phyloP scores from a whole-genome alignment of 129 eudicot species.

The Lactuca saligna region DNA sequence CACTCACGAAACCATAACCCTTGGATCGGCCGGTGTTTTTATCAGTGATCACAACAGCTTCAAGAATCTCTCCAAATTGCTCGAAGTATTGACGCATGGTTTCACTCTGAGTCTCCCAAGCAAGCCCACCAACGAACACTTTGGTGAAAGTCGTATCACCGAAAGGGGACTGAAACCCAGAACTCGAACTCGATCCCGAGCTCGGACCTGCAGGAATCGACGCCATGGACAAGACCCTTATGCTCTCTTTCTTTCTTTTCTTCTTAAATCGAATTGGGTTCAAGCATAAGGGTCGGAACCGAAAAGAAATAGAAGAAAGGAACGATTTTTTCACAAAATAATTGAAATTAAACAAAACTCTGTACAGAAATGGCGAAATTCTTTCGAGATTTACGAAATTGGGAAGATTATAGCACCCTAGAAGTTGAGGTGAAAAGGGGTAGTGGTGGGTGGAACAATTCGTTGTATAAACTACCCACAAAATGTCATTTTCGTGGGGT shows the following conservation, averaged over 20 bases:
- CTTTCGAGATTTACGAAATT: neutral
- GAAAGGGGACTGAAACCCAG: slow-evolving; percentile 78
- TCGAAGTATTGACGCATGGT: slow-evolving; percentile 81
- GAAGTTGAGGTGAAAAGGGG: slow-evolving; percentile 22
- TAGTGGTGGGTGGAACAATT: slow-evolving; percentile 22
- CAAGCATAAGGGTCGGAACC: neutral
- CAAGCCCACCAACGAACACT: slow-evolving; percentile 96
- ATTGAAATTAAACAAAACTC: slow-evolving; percentile 4
- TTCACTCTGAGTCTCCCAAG: slow-evolving; percentile 96
- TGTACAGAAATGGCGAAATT: neutral
- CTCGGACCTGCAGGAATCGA: slow-evolving; percentile 48
- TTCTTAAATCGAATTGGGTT: slow-evolving; percentile 1
- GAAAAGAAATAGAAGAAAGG: neutral
- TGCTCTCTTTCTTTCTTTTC: neutral
- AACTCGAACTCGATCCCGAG: slow-evolving; percentile 70
- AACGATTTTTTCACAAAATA: neutral
- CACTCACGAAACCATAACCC: slow-evolving; percentile 97
- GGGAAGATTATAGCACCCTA: slow-evolving; percentile 4
- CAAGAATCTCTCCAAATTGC: slow-evolving; percentile 96
- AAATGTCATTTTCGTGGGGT: slow-evolving; percentile 17
- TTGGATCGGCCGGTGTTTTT: slow-evolving; percentile 93
- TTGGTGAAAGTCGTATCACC: slow-evolving; percentile 91
- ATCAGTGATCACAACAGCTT: slow-evolving; percentile 97
- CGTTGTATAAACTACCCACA: slow-evolving; percentile 17
- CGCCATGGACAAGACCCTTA: slow-evolving; percentile 37